Conservation (phyloP, 2,329 filamentous ascomycete species). For the Pyricularia grisea region DNA sequence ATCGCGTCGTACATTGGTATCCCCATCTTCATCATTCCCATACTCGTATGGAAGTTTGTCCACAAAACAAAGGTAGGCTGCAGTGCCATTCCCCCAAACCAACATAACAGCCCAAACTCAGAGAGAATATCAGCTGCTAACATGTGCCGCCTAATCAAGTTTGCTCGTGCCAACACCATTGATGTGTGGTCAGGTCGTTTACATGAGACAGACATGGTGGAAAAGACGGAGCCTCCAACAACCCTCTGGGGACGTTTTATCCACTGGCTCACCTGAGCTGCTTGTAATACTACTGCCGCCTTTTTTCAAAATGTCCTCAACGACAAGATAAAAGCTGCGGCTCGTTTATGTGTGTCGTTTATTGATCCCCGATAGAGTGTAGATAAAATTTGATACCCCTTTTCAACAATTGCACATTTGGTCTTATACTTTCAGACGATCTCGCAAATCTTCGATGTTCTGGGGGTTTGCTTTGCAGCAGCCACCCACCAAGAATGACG, state of each 20-base stretch:
- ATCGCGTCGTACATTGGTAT: conserved; percentile 30
- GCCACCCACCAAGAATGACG: conserved; percentile 38
- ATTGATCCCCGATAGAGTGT: background rate
- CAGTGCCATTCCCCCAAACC: background rate
- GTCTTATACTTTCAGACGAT: background rate
- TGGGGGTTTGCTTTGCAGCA: conserved; percentile 32
- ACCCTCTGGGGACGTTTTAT: background rate
- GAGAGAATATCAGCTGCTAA: background rate
- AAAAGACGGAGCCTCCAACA: background rate
- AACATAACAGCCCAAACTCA: background rate
- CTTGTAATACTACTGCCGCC: background rate
- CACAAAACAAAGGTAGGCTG: conserved; percentile 23
- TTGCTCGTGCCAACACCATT: background rate
- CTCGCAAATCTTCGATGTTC: background rate
- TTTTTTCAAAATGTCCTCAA: background rate
- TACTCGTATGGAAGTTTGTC: conserved; percentile 29
- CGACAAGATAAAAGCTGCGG: background rate
- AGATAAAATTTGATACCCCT: background rate
- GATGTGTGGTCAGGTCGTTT: background rate
- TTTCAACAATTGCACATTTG: background rate
- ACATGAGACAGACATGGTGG: background rate
- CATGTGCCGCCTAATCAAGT: background rate
- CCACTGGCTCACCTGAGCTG: background rate
- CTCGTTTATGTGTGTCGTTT: background rate
- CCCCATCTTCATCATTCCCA: conserved; percentile 29